Evolutionary conservation across 176 grass and related monocot species (phyloP).

Genomic region (Lolium perenne): DNA sequence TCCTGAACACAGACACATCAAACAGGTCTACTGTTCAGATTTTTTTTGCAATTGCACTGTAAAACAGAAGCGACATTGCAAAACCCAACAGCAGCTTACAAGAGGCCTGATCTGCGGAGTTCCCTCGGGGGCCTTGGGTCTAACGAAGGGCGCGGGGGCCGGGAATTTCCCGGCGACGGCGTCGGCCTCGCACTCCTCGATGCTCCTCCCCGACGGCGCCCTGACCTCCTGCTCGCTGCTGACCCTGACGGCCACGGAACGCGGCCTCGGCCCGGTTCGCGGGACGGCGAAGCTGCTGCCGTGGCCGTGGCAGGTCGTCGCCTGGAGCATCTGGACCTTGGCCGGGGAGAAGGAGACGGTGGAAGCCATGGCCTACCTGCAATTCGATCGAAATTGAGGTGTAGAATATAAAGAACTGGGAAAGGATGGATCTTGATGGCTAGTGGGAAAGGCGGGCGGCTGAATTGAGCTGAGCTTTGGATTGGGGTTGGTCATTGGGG

Average conservation of each 20-base stretch:
- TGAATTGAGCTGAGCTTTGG: not conserved
- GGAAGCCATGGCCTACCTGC: slow-evolving; percentile 62
- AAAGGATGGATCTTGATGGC: slow-evolving; percentile 33
- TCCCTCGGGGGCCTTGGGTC: slow-evolving; percentile 72
- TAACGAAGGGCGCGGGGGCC: slow-evolving; percentile 53
- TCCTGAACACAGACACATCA: slow-evolving; percentile 45
- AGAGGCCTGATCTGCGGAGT: slow-evolving; percentile 80
- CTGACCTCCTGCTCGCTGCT: slow-evolving; percentile 76
- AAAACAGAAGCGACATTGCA: slow-evolving; percentile 22
- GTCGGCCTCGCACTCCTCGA: slow-evolving; percentile 95
- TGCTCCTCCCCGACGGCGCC: slow-evolving; percentile 66
- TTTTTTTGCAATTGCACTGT: not conserved
- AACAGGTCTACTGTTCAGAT: slow-evolving; percentile 19
- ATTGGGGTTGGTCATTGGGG: not conserved
- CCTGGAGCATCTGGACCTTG: slow-evolving; percentile 60
- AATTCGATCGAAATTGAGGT: not conserved
- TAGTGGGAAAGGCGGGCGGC: not conserved
- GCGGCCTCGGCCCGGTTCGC: slow-evolving; percentile 38
- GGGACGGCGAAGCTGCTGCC: slow-evolving; percentile 39
- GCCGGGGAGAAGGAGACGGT: slow-evolving; percentile 65
- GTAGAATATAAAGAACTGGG: not conserved
- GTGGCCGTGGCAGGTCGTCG: slow-evolving; percentile 46
- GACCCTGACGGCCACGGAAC: slow-evolving; percentile 55
- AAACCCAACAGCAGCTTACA: slow-evolving; percentile 47
- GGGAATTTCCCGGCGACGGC: slow-evolving; percentile 84